A percentile compares a stretch with the other conserved stretches of the same genome.
Evolutionary conservation across 129 eudicot genomes (phyloP).

Genomic region (Glebionis coronaria): DNA sequence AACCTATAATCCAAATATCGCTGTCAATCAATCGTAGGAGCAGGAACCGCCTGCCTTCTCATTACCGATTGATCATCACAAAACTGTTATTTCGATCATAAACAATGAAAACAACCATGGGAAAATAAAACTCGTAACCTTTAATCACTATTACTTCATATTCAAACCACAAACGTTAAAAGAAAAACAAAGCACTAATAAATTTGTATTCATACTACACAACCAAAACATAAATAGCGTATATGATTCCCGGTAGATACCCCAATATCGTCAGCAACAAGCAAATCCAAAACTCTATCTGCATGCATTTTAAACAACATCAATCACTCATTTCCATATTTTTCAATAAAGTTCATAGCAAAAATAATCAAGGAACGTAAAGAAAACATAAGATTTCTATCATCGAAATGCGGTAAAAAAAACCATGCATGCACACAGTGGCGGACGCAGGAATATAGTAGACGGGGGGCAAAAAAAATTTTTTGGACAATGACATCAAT

Average conservation of each 20-base stretch:
- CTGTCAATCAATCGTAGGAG: too few species aligned
- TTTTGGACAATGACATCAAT: too few species aligned
- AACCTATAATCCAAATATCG: too few species aligned
- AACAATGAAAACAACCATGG: neutral
- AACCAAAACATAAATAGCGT: slow-evolving; percentile 65
- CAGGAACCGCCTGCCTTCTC: too few species aligned
- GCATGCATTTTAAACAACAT: slow-evolving; percentile 1
- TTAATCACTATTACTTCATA: slow-evolving; percentile 8
- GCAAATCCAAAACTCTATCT: slow-evolving; percentile 82
- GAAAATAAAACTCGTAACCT: slow-evolving; percentile 6
- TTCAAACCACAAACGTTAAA: slow-evolving; percentile 4
- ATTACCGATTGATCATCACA: too few species aligned
- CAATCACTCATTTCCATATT: neutral
- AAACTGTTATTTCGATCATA: neutral
- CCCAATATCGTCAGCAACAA: slow-evolving; percentile 77
- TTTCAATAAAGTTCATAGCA: neutral
- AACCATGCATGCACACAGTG: too few species aligned
- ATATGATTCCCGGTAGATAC: slow-evolving; percentile 74
- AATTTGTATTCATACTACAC: slow-evolving; percentile 29
- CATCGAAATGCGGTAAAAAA: too few species aligned
- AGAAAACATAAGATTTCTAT: too few species aligned
- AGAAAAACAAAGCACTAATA: neutral
- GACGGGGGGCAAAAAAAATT: too few species aligned
- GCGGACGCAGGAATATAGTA: too few species aligned
- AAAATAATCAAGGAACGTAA: too few species aligned